A percentile compares a stretch with the other conserved stretches of the same genome.
These are phyloP conservation scores for Talaromyces marneffei DNA, from an alignment of 2,329 filamentous ascomycete genomes.

Conservation along the genomic window DNA sequence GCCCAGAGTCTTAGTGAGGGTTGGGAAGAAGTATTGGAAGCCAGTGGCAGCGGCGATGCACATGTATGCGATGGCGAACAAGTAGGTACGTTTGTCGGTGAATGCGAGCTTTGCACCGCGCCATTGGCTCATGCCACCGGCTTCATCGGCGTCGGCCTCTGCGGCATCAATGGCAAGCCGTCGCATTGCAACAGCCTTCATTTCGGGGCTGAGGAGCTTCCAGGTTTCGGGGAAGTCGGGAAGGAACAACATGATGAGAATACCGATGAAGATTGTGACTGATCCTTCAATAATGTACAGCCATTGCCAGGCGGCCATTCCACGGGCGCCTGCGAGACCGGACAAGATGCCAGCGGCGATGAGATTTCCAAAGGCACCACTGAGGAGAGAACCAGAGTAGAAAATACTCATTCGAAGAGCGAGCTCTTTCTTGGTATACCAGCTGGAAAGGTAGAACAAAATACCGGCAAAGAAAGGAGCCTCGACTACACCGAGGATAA, in stretches of 20 bases:
- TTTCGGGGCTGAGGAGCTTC: conserved; percentile 35
- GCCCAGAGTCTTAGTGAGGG: conserved; percentile 43
- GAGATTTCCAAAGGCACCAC: conserved; percentile 49
- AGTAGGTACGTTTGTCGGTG: conserved; percentile 46
- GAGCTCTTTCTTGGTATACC: conserved; percentile 51
- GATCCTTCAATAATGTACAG: conserved; percentile 37
- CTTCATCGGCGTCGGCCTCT: conserved; percentile 45
- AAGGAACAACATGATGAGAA: conserved; percentile 29
- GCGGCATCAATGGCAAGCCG: conserved; percentile 45
- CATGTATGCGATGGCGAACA: conserved; percentile 43
- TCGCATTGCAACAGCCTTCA: conserved; percentile 40
- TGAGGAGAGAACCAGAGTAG: conserved; percentile 47
- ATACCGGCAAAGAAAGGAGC: conserved; percentile 45
- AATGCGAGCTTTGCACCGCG: conserved; percentile 49
- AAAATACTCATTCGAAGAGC: conserved; percentile 48
- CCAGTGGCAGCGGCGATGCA: conserved; percentile 46
- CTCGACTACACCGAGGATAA: conserved; percentile 44
- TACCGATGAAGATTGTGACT: conserved; percentile 31
- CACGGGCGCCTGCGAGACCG: conserved; percentile 32
- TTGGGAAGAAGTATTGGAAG: conserved; percentile 55
- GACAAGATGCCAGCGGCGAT: conserved; percentile 49
- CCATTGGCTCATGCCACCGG: conserved; percentile 44
- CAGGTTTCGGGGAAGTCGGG: conserved; percentile 42
- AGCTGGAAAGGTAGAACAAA: conserved; percentile 46
- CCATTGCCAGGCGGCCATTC: conserved; percentile 37